Evolutionary conservation across 108 stramenopile species (phyloP).

Genomic region (Cyclotella cryptica): DNA sequence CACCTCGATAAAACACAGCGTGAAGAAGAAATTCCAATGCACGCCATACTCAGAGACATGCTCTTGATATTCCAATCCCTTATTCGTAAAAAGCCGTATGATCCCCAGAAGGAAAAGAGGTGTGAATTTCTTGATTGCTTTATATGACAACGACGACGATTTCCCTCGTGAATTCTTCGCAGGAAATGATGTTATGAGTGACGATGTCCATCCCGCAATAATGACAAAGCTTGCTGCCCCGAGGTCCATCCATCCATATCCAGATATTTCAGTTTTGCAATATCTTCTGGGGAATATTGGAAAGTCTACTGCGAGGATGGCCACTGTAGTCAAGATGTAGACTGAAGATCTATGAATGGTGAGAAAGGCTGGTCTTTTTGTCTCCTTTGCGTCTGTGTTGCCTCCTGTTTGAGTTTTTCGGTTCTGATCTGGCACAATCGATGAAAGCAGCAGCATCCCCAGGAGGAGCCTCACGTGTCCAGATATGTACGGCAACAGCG

Average conservation of each 20-base stretch:
- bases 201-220: conserved; percentile 74
- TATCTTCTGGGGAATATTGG: conserved; percentile 92
- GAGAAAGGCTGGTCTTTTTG: conserved; percentile 52
- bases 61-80: conserved; percentile 91
- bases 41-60: conserved; percentile 98
- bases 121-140: conserved; percentile 50
- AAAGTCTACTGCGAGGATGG: conserved; percentile 94
- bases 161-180: not conserved
- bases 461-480: conserved; percentile 59
- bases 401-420: not conserved
- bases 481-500: conserved; percentile 62
- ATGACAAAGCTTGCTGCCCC: conserved; percentile 93
- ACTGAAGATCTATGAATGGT: conserved; percentile 77
- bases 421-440: conserved; percentile 4
- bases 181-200: not conserved
- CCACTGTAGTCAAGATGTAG: conserved; percentile 83
- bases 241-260: conserved; percentile 96
- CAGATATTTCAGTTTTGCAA: conserved; percentile 91
- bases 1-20: conserved; percentile 61
- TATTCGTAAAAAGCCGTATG: conserved; percentile 72
- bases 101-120: conserved; percentile 76
- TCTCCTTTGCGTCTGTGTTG: not conserved
- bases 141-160: not conserved
- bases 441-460: conserved; percentile 29
- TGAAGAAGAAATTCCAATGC: conserved; percentile 99